Conservation (phyloP, 257 asterid species). For the Apocynum venetum region DNA sequence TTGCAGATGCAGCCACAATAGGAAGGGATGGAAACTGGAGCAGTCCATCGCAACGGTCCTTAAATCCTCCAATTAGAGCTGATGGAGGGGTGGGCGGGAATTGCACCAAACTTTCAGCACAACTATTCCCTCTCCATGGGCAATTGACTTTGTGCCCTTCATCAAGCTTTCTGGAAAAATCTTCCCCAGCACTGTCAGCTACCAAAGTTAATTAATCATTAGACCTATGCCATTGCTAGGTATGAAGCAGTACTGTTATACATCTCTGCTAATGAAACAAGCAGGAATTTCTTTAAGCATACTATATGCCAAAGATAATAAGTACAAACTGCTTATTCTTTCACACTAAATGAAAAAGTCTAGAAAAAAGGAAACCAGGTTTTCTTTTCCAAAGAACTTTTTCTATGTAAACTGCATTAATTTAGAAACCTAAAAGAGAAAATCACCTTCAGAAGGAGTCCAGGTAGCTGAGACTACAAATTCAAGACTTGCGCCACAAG, state of each 20-base stretch:
- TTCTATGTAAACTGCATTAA: background rate
- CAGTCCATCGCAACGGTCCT: conserved; percentile 95
- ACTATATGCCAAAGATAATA: background rate
- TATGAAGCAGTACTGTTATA: conserved; percentile 13
- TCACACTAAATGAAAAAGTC: background rate
- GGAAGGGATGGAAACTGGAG: conserved; percentile 97
- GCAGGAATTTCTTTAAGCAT: background rate
- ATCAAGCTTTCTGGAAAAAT: conserved; percentile 69
- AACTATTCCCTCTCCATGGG: conserved; percentile 91
- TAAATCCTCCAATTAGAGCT: conserved; percentile 94
- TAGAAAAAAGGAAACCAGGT: background rate
- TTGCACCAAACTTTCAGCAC: conserved; percentile 97
- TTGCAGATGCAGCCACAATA: conserved; percentile 65
- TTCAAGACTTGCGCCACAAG: conserved; percentile 77
- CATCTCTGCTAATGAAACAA: background rate
- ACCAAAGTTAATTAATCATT: conserved; percentile 27
- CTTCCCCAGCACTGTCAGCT: conserved; percentile 80
- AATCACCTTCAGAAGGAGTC: conserved; percentile 85
- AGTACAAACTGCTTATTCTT: background rate
- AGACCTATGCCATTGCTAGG: conserved; percentile 17
- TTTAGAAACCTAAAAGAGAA: background rate
- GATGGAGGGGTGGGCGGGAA: conserved; percentile 99
- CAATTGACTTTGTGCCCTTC: conserved; percentile 75
- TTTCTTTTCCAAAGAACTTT: background rate
- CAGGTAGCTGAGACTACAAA: conserved; percentile 53